Evolutionary conservation across 1,139 yeast genomes (phyloP), one percentile per base, ranked within the genome.

Genomic region (Blastobotrys aristatus): DNA sequence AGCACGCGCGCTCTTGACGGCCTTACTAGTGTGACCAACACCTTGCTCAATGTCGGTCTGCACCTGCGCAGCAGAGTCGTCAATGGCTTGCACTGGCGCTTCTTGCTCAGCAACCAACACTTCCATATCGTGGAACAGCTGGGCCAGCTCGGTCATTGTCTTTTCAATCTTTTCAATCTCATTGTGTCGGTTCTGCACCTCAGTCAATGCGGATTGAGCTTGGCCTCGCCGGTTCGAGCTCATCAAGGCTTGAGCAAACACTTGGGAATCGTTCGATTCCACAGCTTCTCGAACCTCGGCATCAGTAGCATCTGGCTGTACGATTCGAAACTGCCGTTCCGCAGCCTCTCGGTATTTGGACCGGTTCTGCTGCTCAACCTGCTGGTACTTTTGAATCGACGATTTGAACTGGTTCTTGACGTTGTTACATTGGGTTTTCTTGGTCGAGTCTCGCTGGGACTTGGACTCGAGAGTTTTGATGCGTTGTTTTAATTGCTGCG

Each of bases 101-200:
- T 89, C 97, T 73, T 92, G 98, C 70, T 90, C 96, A 60, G 92
- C 89, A 46, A 92, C 97, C 70, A 92, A 75, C 63, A 88, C 89
- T 71, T 92, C 97, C 95, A 92, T 88, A 66, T 92, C 98, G 62
- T 84, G 86, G 74, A 94, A 89, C 63, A 92, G 78, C 71, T 87
- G 95, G 40, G 96, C 89, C 66, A 92, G 79, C 70, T 92, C 98
- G 39, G 94, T 89, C 87, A 94, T 88, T 50, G 97, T 85, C 70
- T 86, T 83, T 70, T 90, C 97, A 69, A 94, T 84, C 73, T 89
- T 87, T 72, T 88, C 84, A 65, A 94, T 80, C 71, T 92, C 98
- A 64, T 87, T 83, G 73, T 94, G 98, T 73, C 99, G 84, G 41
- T 87, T 82, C 70, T 92, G 97, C 48, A 94, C 98, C 70, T 94